These are phyloP conservation scores for Cryptosporidium meleagridis DNA, from an alignment of 169 alveolate species.

Conservation along the genomic window DNA sequence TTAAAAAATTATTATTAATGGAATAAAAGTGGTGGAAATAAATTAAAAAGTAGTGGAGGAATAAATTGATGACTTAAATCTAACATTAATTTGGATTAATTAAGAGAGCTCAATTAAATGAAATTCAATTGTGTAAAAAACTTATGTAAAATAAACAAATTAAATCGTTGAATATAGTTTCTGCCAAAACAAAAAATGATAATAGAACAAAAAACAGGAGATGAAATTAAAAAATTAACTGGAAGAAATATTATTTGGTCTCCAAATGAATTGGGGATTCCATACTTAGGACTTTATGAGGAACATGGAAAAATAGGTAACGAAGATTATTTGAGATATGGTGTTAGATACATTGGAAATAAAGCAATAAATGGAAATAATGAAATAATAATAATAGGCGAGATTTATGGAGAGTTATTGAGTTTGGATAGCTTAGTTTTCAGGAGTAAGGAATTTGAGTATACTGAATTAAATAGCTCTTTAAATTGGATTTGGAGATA, in stretches of 20 bases:
- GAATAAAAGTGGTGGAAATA: conserved; percentile 1
- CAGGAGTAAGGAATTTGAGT: conserved; percentile 25
- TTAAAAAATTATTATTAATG: neutral
- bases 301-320: conserved; percentile 72
- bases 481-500: conserved; percentile 68
- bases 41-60: conserved; percentile 19
- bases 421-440: conserved; percentile 34
- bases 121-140: conserved; percentile 11
- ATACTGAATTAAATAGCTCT: conserved; percentile 70
- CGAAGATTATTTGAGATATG: conserved; percentile 59
- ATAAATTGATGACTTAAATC: neutral
- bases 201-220: conserved; percentile 54
- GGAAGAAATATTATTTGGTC: conserved; percentile 61
- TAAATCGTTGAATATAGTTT: neutral
- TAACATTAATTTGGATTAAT: conserved; percentile 14
- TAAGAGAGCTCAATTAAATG: conserved; percentile 6
- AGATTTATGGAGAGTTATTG: conserved; percentile 45
- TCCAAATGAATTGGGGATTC: conserved; percentile 48
- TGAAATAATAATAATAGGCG: conserved; percentile 63
- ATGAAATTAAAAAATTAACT: conserved; percentile 56
- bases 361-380: conserved; percentile 12
- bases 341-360: conserved; percentile 69
- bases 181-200: conserved; percentile 25
- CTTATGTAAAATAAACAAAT: conserved; percentile 7
- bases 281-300: conserved; percentile 68